Conservation (phyloP, 2,329 filamentous ascomycete genomes). For the Pezicula radicicola region DNA sequence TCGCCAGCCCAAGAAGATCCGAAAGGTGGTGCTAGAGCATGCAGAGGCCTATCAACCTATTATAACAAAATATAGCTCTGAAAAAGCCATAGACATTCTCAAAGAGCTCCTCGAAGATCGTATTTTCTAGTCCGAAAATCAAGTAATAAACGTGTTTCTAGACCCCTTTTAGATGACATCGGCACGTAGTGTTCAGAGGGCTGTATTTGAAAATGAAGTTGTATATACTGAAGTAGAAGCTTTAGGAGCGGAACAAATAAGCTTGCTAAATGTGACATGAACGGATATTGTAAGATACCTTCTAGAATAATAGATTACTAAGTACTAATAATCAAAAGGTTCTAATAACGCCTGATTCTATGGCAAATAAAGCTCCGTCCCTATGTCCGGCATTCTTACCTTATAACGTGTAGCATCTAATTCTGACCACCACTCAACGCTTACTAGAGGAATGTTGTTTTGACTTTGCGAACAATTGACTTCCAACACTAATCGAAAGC, state of each 20-base stretch:
- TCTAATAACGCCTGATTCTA: neutral
- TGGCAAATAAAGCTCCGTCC: neutral
- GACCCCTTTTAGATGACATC: constrained; percentile 27
- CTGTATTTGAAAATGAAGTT: constrained; percentile 28
- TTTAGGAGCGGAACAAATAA: constrained; percentile 21
- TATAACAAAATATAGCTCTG: constrained; percentile 12
- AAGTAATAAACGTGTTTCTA: constrained; percentile 32
- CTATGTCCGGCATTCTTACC: constrained; percentile 31
- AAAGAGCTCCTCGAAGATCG: constrained; percentile 20
- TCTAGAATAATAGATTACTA: neutral
- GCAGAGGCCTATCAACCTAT: constrained; percentile 8
- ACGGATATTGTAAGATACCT: neutral
- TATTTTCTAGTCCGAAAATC: constrained; percentile 30
- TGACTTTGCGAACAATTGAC: constrained; percentile 32
- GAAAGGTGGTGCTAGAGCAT: constrained; percentile 17
- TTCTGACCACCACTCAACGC: constrained; percentile 32
- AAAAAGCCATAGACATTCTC: constrained; percentile 17
- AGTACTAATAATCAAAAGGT: neutral
- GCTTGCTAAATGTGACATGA: neutral
- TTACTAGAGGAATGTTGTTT: constrained; percentile 37
- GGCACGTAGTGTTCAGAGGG: constrained; percentile 21
- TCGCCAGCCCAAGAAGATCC: constrained; percentile 21
- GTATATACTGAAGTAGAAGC: constrained; percentile 24
- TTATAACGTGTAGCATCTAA: constrained; percentile 32
- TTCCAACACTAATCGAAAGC: constrained; percentile 26